These are phyloP conservation scores for Starmerella khaoyaiensis DNA, from an alignment of 805 yeast genomes.

Conservation along the genomic window DNA sequence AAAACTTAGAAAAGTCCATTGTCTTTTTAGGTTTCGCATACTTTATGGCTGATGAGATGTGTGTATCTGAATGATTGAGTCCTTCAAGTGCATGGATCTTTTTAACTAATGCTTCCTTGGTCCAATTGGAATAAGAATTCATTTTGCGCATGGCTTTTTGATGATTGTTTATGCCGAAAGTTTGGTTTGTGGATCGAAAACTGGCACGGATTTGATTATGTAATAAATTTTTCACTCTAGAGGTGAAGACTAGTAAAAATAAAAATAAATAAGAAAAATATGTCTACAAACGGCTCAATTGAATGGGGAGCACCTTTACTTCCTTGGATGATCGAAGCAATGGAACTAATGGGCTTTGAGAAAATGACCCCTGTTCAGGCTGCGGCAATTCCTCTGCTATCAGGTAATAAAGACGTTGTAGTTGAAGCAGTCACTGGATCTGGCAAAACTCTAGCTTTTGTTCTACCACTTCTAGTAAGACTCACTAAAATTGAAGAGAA, in stretches of 20 bases:
- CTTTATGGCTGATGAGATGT: not conserved
- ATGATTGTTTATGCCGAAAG: no score
- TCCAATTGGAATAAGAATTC: constrained; percentile 34
- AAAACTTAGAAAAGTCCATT: constrained; percentile 54
- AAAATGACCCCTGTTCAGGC: constrained; percentile 97
- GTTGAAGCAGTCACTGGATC: constrained; percentile 97
- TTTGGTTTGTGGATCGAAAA: not conserved
- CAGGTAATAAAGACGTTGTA: constrained; percentile 81
- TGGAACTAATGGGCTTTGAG: constrained; percentile 59
- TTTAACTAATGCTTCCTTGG: constrained; percentile 48
- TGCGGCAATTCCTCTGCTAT: constrained; percentile 72
- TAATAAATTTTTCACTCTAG: constrained; percentile 8
- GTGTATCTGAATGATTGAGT: not conserved
- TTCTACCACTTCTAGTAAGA: constrained; percentile 49
- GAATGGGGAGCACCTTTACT: constrained; percentile 22
- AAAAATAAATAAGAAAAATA: not conserved
- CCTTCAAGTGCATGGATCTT: constrained; percentile 46
- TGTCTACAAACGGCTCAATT: constrained; percentile 8
- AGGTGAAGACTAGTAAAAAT: not conserved
- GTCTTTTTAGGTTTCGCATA: constrained; percentile 30
- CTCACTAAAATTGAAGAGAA: constrained; percentile 23
- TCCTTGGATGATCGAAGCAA: constrained; percentile 39
- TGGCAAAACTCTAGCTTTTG: constrained; percentile 91
- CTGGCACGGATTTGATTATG: not conserved
- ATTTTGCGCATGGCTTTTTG: constrained; percentile 7